Conservation (phyloP, 495 filamentous ascomycete genomes). For the Talaromyces wortmannii region DNA sequence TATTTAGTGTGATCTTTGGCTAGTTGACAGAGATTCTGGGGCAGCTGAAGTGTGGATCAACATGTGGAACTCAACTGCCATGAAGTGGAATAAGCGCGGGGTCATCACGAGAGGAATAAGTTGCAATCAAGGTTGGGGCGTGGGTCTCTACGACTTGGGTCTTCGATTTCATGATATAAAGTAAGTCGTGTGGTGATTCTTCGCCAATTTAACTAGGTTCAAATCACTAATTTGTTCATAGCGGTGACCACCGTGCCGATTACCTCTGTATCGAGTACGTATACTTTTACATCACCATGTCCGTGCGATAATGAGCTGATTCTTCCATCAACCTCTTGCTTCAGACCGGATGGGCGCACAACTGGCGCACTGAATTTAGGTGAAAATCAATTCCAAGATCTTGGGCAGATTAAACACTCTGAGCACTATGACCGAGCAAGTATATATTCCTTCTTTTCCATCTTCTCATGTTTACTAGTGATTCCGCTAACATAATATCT, state of each 20-base stretch:
- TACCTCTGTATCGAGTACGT: neutral
- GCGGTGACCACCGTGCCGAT: conserved; percentile 7
- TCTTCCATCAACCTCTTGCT: neutral
- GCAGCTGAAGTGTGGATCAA: conserved; percentile 16
- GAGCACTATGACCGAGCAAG: conserved; percentile 1
- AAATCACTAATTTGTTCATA: neutral
- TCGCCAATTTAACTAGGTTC: neutral
- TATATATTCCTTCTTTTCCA: neutral
- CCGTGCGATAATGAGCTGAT: neutral
- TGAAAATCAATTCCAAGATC: neutral
- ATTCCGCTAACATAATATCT: neutral
- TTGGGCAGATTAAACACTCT: conserved; percentile 1
- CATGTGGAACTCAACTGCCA: neutral
- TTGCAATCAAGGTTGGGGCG: conserved; percentile 14
- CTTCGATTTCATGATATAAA: conserved; percentile 16
- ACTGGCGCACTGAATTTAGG: neutral
- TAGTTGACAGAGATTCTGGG: conserved; percentile 10
- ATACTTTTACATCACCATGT: neutral
- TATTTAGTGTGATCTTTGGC: conserved; percentile 15
- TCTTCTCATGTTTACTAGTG: neutral
- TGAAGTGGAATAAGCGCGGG: conserved; percentile 1
- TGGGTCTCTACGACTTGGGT: conserved; percentile 14
- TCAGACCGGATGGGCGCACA: neutral
- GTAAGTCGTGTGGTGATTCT: neutral
- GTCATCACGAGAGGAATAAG: conserved; percentile 2